Evolutionary conservation across 2,329 filamentous ascomycete genomes (phyloP).

Genomic region (Colletotrichum lindemuthianum): DNA sequence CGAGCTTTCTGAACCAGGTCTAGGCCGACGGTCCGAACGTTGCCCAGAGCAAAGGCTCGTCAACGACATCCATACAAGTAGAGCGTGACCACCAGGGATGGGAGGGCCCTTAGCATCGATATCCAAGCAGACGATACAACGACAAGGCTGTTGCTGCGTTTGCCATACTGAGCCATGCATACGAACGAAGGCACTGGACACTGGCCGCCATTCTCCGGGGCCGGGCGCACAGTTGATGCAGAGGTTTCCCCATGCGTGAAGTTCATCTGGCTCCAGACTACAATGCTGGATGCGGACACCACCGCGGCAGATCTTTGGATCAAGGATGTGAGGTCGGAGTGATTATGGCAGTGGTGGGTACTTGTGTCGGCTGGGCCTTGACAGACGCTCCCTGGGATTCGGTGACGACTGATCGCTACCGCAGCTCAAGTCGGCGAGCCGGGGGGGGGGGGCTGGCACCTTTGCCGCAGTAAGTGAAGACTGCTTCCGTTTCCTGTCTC

Average conservation of each 20-base stretch:
- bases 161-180: no score
- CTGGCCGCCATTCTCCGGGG: no score
- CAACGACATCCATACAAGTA: no score
- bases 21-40: no score
- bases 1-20: no score
- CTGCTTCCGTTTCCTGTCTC: slow-evolving; percentile 26
- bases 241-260: background rate
- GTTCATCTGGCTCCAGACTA: background rate
- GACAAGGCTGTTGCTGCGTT: no score
- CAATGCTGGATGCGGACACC: background rate
- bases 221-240: background rate
- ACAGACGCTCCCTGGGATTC: slow-evolving; percentile 14
- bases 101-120: no score
- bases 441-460: slow-evolving; percentile 22
- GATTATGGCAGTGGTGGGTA: slow-evolving; percentile 18
- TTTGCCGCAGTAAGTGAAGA: slow-evolving; percentile 24
- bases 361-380: slow-evolving; percentile 1
- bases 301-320: background rate
- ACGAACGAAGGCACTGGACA: no score
- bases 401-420: slow-evolving; percentile 28
- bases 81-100: no score
- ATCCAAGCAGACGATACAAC: no score
- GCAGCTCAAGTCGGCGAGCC: slow-evolving; percentile 31
- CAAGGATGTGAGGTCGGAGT: slow-evolving; percentile 33
- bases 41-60: no score